These are phyloP conservation scores for Microdochium paspali DNA, from an alignment of 2,329 filamentous ascomycete species.

Conservation along the genomic window DNA sequence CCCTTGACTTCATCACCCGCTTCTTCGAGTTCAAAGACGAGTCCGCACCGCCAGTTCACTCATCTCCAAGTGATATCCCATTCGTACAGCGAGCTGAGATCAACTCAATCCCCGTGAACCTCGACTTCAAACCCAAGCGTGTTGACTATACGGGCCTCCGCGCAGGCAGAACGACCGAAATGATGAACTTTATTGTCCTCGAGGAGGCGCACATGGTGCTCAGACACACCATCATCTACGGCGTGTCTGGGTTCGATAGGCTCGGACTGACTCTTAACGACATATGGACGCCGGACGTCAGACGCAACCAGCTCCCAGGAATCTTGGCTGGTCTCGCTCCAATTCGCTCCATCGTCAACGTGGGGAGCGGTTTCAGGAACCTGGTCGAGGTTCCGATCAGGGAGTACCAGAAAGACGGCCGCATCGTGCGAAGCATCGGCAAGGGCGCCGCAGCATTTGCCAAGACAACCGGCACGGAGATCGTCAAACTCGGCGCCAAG, in stretches of 20 bases:
- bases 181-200: conserved; percentile 96
- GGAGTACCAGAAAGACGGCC: conserved; percentile 90
- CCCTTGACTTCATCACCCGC: conserved; percentile 89
- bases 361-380: conserved; percentile 78
- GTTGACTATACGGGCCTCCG: conserved; percentile 90
- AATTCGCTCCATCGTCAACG: conserved; percentile 83
- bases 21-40: conserved; percentile 98
- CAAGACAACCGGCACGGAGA: conserved; percentile 84
- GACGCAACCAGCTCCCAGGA: conserved; percentile 76
- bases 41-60: conserved; percentile 34
- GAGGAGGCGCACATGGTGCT: conserved; percentile 82
- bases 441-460: conserved; percentile 88
- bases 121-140: conserved; percentile 96
- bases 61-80: conserved; percentile 60
- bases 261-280: conserved; percentile 87
- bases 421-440: conserved; percentile 81
- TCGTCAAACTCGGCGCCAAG: conserved; percentile 92
- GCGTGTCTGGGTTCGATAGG: conserved; percentile 81
- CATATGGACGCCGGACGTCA: conserved; percentile 93
- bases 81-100: conserved; percentile 89
- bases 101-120: conserved; percentile 70
- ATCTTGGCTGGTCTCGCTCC: conserved; percentile 84
- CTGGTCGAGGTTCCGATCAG: conserved; percentile 82
- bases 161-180: conserved; percentile 90
- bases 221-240: conserved; percentile 85